Conservation (phyloP, 306 rosid genomes). For the Vigna radiata region DNA sequence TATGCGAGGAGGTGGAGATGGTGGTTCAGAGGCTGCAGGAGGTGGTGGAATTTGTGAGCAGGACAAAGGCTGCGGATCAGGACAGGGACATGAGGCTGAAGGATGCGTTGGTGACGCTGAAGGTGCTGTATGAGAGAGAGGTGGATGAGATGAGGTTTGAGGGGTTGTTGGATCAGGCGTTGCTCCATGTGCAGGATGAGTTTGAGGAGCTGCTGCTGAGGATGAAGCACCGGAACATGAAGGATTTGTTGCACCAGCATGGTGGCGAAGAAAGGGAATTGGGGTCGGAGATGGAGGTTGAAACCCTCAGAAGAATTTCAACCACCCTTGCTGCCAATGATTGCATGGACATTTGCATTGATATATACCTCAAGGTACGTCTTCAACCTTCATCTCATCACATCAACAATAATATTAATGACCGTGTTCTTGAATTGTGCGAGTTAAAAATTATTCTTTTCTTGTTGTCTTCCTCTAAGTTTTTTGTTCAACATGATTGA, state of each 20-base stretch:
- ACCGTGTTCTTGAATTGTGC: no score
- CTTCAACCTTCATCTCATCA: no score
- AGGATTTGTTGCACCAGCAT: constrained; percentile 10
- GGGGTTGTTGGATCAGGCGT: constrained; percentile 78
- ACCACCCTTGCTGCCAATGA: constrained; percentile 71
- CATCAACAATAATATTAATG: no score
- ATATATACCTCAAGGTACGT: constrained; percentile 73
- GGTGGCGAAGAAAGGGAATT: constrained; percentile 43
- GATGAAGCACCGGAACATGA: constrained; percentile 57
- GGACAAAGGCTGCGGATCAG: constrained; percentile 80
- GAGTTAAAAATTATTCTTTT: no score
- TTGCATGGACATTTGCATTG: constrained; percentile 91
- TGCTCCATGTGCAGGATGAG: constrained; percentile 82
- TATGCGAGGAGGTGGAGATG: constrained; percentile 68
- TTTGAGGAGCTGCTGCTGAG: constrained; percentile 62
- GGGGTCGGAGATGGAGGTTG: constrained; percentile 66
- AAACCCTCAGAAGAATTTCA: constrained; percentile 65
- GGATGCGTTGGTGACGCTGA: constrained; percentile 73
- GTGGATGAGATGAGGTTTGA: constrained; percentile 82
- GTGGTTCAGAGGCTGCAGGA: constrained; percentile 88
- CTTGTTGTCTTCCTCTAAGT: no score
- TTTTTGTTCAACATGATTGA: background rate
- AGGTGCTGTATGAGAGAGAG: constrained; percentile 75
- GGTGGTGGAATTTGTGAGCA: constrained; percentile 89
- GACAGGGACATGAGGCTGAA: constrained; percentile 61